Percentiles rank a stretch among this genome's conserved stretches.
phyloP scores from a whole-genome alignment of 805 yeast species.

The Candida boleticola region DNA sequence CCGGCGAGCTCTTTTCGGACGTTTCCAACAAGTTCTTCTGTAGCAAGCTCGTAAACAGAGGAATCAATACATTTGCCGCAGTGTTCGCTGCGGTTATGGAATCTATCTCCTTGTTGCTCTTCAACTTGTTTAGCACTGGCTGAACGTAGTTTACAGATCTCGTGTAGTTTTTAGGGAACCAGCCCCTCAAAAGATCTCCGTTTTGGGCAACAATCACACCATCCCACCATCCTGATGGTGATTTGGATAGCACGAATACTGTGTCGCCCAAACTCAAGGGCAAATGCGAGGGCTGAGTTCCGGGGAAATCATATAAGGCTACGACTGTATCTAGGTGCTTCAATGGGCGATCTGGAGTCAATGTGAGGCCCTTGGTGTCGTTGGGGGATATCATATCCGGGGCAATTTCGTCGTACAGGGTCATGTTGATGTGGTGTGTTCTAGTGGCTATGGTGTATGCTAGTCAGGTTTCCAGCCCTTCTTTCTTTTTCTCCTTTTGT shows the following conservation, averaged over 20 bases:
- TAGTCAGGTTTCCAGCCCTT: neutral
- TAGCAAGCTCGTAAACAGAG: conserved; percentile 35
- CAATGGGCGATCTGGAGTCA: conserved; percentile 18
- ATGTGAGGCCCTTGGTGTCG: conserved; percentile 13
- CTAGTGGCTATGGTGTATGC: neutral
- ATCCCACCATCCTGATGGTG: conserved; percentile 84
- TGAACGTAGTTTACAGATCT: conserved; percentile 44
- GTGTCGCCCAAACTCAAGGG: conserved; percentile 64
- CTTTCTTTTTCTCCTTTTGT: too few species aligned
- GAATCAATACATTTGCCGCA: conserved; percentile 44
- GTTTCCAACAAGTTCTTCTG: conserved; percentile 37
- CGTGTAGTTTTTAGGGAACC: conserved; percentile 77
- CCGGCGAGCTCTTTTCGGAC: conserved; percentile 28
- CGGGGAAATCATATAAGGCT: conserved; percentile 55
- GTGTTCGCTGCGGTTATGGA: conserved; percentile 46
- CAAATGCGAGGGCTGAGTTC: conserved; percentile 51
- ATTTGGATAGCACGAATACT: conserved; percentile 63
- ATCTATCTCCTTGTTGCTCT: conserved; percentile 39
- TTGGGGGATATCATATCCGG: conserved; percentile 39
- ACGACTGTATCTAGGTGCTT: conserved; percentile 56
- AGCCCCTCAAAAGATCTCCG: conserved; percentile 61
- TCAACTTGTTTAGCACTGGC: conserved; percentile 37
- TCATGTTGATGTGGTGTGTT: conserved; percentile 8
- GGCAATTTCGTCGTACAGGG: conserved; percentile 37
- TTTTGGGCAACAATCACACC: conserved; percentile 47